Percentiles rank a stretch among this genome's conserved stretches.
Evolutionary conservation across 371 early-diverging fungal genomes (phyloP).

Genomic region (Mortierella sp.): DNA sequence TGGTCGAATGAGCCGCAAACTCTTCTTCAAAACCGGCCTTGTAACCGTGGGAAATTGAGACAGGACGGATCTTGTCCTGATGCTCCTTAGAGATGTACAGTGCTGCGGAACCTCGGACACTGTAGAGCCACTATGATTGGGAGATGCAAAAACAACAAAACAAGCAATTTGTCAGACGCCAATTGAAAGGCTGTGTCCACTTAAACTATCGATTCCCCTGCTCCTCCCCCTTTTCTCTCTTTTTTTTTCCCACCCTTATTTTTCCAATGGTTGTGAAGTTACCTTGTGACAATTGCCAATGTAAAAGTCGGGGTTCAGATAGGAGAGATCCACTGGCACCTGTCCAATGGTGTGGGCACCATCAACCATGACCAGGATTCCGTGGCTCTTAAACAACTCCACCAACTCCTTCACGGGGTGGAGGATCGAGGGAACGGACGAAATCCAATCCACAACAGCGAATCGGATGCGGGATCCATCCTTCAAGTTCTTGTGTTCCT

Average conservation of each 20-base stretch:
- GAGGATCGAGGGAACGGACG: slow-evolving; percentile 59
- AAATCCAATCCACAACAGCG: slow-evolving; percentile 68
- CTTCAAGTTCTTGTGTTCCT: slow-evolving; percentile 27
- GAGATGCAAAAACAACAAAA: not conserved
- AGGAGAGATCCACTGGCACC: slow-evolving; percentile 65
- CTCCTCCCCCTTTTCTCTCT: too few species aligned
- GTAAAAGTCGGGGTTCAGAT: slow-evolving; percentile 71
- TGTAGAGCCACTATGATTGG: slow-evolving; percentile 63
- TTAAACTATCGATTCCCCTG: too few species aligned
- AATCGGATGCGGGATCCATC: slow-evolving; percentile 55
- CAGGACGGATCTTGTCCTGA: slow-evolving; percentile 62
- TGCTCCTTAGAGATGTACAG: slow-evolving; percentile 65
- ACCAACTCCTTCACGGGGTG: slow-evolving; percentile 68
- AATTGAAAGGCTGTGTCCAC: too few species aligned
- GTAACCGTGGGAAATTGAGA: slow-evolving; percentile 60
- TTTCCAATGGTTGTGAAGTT: not conserved
- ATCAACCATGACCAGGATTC: slow-evolving; percentile 71
- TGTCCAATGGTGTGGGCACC: slow-evolving; percentile 81
- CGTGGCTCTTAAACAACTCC: slow-evolving; percentile 56
- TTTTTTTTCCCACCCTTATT: not conserved
- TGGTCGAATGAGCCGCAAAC: slow-evolving; percentile 63
- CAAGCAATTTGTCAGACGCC: not conserved
- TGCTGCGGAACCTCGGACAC: slow-evolving; percentile 66
- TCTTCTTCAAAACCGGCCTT: slow-evolving; percentile 47
- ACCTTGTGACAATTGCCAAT: slow-evolving; percentile 76